Evolutionary conservation across 192 early-diverging fungal genomes (phyloP).

Genomic region (Pilobolus umbonatus): DNA sequence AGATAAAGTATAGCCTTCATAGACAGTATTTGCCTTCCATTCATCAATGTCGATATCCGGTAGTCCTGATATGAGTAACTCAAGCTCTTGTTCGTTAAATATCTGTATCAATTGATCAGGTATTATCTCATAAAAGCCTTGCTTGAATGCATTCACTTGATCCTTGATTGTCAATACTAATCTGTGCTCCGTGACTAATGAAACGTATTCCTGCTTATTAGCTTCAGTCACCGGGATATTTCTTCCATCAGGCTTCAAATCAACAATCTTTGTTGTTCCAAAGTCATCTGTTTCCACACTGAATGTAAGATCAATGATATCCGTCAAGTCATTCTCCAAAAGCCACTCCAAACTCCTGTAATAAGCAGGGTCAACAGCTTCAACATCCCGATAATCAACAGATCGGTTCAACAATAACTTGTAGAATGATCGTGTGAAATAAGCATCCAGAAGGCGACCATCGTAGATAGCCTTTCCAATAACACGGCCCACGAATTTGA

Average conservation of each 20-base stretch:
- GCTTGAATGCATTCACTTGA: constrained; percentile 89
- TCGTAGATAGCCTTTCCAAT: constrained; percentile 99
- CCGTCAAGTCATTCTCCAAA: constrained; percentile 92
- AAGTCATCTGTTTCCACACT: constrained; percentile 92
- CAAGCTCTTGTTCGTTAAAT: constrained; percentile 98
- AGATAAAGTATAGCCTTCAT: constrained; percentile 81
- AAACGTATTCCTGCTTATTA: constrained; percentile 96
- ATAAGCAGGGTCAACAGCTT: constrained; percentile 95
- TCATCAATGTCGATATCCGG: constrained; percentile 99
- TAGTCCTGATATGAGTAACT: constrained; percentile 94
- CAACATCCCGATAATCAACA: constrained; percentile 96
- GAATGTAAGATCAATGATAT: constrained; percentile 92
- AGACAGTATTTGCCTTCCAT: constrained; percentile 98
- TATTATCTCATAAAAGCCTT: constrained; percentile 94
- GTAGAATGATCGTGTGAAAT: constrained; percentile 98
- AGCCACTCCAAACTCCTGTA: constrained; percentile 98
- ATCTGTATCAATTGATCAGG: constrained; percentile 88
- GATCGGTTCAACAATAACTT: constrained; percentile 89
- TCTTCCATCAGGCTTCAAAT: constrained; percentile 82
- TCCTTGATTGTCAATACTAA: constrained; percentile 87
- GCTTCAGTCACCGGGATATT: constrained; percentile 88
- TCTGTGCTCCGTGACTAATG: constrained; percentile 86
- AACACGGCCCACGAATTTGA: constrained; percentile 96
- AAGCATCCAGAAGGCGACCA: constrained; percentile 87
- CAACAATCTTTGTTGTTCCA: constrained; percentile 75